Evolutionary conservation across 2,329 filamentous ascomycete species (phyloP).

Genomic region (Claviceps fusiformis): DNA sequence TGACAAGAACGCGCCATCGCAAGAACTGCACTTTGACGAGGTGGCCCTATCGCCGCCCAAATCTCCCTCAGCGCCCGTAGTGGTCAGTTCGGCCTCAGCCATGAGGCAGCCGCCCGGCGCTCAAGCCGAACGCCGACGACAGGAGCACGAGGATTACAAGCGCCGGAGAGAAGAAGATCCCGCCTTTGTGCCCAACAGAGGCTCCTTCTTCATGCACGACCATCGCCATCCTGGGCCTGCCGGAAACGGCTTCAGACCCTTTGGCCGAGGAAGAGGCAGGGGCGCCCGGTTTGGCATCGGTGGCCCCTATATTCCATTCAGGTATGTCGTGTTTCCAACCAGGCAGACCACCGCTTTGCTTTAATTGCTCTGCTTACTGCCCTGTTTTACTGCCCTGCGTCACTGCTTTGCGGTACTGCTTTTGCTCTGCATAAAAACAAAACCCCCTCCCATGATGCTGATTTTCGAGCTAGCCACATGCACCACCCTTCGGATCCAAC

Average conservation of each 20-base stretch:
- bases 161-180: slow-evolving; percentile 80
- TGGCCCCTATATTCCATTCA: slow-evolving; percentile 45
- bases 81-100: slow-evolving; percentile 40
- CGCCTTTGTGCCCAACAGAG: slow-evolving; percentile 84
- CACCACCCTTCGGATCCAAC: slow-evolving; percentile 44
- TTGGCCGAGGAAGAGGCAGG: slow-evolving; percentile 52
- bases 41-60: slow-evolving; percentile 24
- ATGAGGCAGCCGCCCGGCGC: slow-evolving; percentile 37
- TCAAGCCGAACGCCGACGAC: slow-evolving; percentile 56
- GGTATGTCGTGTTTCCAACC: slow-evolving; percentile 34
- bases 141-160: slow-evolving; percentile 84
- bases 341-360: neutral
- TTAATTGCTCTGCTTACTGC: neutral
- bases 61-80: slow-evolving; percentile 32
- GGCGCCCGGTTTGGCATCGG: slow-evolving; percentile 46
- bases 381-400: too few species aligned
- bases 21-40: slow-evolving; percentile 36
- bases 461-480: slow-evolving; percentile 19
- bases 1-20: slow-evolving; percentile 25
- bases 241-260: slow-evolving; percentile 64
- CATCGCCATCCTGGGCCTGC: slow-evolving; percentile 67
- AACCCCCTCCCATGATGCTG: slow-evolving; percentile 8
- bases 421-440: neutral
- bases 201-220: slow-evolving; percentile 96
- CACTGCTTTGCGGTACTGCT: too few species aligned